Evolutionary conservation across 108 stramenopile species (phyloP), one percentile per base, ranked within the genome.

Genomic region (Thalassiosira profunda): DNA sequence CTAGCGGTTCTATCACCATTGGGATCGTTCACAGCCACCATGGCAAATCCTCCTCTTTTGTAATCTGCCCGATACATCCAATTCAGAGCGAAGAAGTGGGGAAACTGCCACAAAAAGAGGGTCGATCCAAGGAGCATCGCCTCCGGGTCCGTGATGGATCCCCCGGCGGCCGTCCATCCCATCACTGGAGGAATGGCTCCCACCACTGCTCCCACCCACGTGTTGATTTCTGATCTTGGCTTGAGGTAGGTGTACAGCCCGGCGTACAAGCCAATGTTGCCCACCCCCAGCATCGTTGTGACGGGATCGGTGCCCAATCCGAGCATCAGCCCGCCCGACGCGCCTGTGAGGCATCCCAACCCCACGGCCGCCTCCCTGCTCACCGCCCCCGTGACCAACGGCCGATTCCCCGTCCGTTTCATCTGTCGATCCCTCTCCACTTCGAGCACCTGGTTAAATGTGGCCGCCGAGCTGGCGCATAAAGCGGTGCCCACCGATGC

Each of bases 161-260:
- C 96, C 21, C 94, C 94, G 5, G 98, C 97, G 12, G 99, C 99
- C 31, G 94, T 87, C 88, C 93, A 99, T 17, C 98, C 99, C 95
- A 99, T 99, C 18, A 99, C 84, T 5, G 99, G 99, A 0, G 99
- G 99, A 11, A 99, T 82, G 5, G 97, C 98, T 24, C 99, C 99
- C 7, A 99, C 99, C 9, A 99, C 84, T 4, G 98, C 97, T 11
- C 99, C 99, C 5, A 99, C 86, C 97, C 96, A 98, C 0, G 99
- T 99, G 84, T 99, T 99, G 53, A 80, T 71, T 58, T 96, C 94
- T 6, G 95, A 86, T 17, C 83, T 44, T n/a, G 94, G 92, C 63
- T 99, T 99, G 71, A 96, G 70, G 61, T 86, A 92, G 15, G 99
- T 99, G 84, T 99, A 99, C n/a, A 96, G 54, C 48, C 94, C 96